Percentiles rank a stretch among this genome's conserved stretches.
Evolutionary conservation across 257 asterid species (phyloP).

Genomic region (Petunia axillaris): DNA sequence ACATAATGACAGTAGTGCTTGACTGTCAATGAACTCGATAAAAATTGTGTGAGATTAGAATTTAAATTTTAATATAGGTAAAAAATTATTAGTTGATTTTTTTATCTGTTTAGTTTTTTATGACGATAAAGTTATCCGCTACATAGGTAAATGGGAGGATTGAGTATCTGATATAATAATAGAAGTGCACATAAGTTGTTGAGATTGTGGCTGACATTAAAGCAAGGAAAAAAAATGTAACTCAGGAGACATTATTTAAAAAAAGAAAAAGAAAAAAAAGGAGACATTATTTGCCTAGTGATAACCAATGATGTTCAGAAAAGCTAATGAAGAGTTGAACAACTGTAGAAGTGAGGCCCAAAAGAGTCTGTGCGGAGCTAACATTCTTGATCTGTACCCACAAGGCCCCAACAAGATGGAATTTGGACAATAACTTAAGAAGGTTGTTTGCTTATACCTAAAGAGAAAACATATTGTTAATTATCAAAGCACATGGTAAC

Average conservation of each 20-base stretch:
- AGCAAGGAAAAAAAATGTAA: too few relatives aligned
- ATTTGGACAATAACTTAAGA: slow-evolving; percentile 6
- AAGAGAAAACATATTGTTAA: neutral
- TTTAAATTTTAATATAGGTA: too few relatives aligned
- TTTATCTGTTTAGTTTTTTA: neutral
- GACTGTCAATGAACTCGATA: neutral
- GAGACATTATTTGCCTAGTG: neutral
- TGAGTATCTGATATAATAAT: neutral
- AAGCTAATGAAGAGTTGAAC: neutral
- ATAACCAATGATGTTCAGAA: neutral
- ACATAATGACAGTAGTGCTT: neutral
- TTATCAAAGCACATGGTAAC: neutral
- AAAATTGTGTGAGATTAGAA: too few relatives aligned
- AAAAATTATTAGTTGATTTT: neutral
- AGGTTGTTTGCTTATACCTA: slow-evolving; percentile 14
- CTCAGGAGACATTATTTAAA: too few relatives aligned
- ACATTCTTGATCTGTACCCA: neutral
- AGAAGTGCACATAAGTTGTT: neutral
- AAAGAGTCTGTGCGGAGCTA: neutral
- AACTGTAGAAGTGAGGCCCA: neutral
- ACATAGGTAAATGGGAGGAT: neutral
- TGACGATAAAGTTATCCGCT: neutral
- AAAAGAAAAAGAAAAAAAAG: too few relatives aligned
- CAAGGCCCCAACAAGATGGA: neutral
- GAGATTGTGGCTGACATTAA: too few relatives aligned